phyloP scores from a whole-genome alignment of 1,139 yeast species.

The Candida tropicalis region DNA sequence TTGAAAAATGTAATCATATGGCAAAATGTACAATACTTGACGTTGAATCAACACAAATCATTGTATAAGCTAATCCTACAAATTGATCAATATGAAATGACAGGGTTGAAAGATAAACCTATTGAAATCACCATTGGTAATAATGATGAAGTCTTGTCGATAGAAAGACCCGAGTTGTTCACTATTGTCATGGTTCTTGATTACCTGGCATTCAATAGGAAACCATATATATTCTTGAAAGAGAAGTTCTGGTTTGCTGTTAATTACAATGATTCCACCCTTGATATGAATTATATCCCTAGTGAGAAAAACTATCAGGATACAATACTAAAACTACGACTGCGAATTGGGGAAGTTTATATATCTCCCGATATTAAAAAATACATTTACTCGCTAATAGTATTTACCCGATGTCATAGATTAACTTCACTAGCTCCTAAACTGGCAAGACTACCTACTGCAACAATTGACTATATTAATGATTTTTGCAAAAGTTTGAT shows the following conservation, averaged over 20 bases:
- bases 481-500: conserved; percentile 33
- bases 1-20: conserved; percentile 26
- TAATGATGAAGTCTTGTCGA: conserved; percentile 13
- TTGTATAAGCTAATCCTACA: conserved; percentile 31
- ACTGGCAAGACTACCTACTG: conserved; percentile 37
- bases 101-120: conserved; percentile 12
- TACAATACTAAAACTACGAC: conserved; percentile 14
- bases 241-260: conserved; percentile 45
- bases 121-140: conserved; percentile 10
- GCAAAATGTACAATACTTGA: conserved; percentile 26
- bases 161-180: conserved; percentile 26
- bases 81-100: conserved; percentile 34
- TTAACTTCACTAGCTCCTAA: conserved; percentile 43
- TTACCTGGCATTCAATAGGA: conserved; percentile 16
- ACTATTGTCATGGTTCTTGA: conserved; percentile 30
- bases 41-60: conserved; percentile 24
- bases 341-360: conserved; percentile 23
- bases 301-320: conserved; percentile 7
- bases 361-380: conserved; percentile 40
- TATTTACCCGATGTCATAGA: conserved; percentile 44
- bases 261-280: conserved; percentile 9
- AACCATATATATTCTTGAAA: conserved; percentile 34
- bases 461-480: conserved; percentile 31
- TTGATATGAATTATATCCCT: conserved; percentile 3
- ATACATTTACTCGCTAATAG: conserved; percentile 42